Conservation (phyloP, 441 rosid genomes). For the Erysimum cheiri region DNA sequence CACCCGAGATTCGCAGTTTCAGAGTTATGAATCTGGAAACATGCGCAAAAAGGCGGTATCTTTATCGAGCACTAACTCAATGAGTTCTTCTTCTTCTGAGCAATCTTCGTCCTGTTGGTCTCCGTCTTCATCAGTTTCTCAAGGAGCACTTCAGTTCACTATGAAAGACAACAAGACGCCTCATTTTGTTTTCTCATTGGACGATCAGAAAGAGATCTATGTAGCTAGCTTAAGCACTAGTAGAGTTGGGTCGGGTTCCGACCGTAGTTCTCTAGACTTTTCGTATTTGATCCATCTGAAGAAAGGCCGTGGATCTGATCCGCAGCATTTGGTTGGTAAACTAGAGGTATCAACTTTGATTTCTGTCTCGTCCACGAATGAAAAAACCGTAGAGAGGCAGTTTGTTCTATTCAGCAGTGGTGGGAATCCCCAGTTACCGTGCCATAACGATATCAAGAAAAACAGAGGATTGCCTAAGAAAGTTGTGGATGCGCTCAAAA, state of each 20-base stretch:
- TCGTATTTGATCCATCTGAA: conserved; percentile 60
- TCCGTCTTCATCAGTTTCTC: conserved; percentile 48
- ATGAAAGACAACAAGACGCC: conserved; percentile 69
- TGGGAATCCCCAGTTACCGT: conserved; percentile 51
- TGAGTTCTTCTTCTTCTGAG: conserved; percentile 49
- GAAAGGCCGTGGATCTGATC: conserved; percentile 50
- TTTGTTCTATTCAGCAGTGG: conserved; percentile 64
- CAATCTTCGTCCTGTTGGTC: conserved; percentile 54
- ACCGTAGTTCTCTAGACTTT: conserved; percentile 50
- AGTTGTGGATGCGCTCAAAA: conserved; percentile 58
- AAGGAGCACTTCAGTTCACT: conserved; percentile 71
- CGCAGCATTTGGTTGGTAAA: conserved; percentile 63
- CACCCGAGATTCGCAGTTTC: conserved; percentile 41
- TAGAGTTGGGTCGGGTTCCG: conserved; percentile 42
- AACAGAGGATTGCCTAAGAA: conserved; percentile 61
- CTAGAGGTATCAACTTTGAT: conserved; percentile 68
- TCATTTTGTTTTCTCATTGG: conserved; percentile 71
- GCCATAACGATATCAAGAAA: conserved; percentile 46
- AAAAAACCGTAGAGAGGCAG: conserved; percentile 64
- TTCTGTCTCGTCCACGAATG: conserved; percentile 47
- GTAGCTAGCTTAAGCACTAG: conserved; percentile 54
- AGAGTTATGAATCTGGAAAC: conserved; percentile 32
- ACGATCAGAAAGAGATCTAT: conserved; percentile 60
- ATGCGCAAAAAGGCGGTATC: conserved; percentile 25
- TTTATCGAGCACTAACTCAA: conserved; percentile 56